Base-by-base conservation (phyloP, 768 basidiomycete species). In the Royoungia palumana region DNA sequence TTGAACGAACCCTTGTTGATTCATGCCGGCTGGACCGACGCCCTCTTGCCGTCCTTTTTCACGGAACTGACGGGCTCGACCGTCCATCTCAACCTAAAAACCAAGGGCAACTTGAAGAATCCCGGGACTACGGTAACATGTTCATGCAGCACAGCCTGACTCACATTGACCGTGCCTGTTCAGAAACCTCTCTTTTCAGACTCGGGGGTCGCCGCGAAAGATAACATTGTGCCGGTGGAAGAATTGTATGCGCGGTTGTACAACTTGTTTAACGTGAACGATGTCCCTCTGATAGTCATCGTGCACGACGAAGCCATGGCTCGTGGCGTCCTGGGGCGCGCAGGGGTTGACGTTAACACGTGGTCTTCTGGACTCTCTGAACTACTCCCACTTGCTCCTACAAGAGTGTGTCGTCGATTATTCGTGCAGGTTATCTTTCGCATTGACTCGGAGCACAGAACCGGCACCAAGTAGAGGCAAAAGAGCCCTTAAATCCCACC, bases 1-100 rank as follows among this genome's bases (percentile, higher is more conserved):
- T 49, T 67, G n/a, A 42, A 57, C 0, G 55, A 61, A 3, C 75
- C 75, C 3, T 51, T 27, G 6, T 41, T 74, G 2, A 50, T 75
- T 20, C 71, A 75, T 35, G 58, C 69, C n/a, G 74, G 73, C 12
- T 67, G 72, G 63, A 75, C 78, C 6, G 74, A 77, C 32, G 72
- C 58, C 47, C 38, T 46, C 7, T 49, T 65, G 11, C 66, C 70
- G 0, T 39, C 49, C 28, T 65, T 69, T 34, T 57, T 67, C 3
- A 51, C 55, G 8, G 42, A 41, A 8, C 46, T 49, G 30, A 44
- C 47, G 4, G 55, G 51, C 16, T 17, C 54, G 21, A 51, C 57
- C 2, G 46, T 59, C 28, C 66, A 67, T 22, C 4, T 69, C 25
- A 39, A 50, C 16, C 2, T 67, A 14, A 47, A 47, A 35, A 34